Base-by-base conservation (phyloP, 2,329 filamentous ascomycete genomes). In the Raffaelea albimanens region DNA sequence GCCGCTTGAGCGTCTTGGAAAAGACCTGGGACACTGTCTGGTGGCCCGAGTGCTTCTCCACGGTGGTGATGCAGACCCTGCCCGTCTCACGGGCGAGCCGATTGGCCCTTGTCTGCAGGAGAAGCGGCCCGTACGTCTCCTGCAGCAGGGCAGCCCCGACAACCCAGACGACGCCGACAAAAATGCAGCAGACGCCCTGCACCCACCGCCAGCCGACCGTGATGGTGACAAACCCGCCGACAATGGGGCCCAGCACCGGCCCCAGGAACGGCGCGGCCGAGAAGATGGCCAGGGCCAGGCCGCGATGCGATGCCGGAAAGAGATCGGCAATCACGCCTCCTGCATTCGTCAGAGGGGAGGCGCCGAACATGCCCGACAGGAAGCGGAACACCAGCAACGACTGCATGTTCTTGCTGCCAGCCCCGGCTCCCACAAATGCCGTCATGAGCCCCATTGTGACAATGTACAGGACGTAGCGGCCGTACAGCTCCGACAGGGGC, bases 191-290 rank as follows among this genome's bases (percentile, higher is more conserved):
- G 7, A 38, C 34, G 18, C 34, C 34, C 34, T 38, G 34, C 11
- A 36, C 18, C 77, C 77, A 82, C 25, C 75, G 66, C 72, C 80
- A 84, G 18, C 67, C 70, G 11, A 70, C 72, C 50, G 71, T 74
- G 52, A 80, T 65, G 50, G 80, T 78, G 48, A 83, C 75, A 54
- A 81, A 82, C 2, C 79, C 79, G 11, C 78, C 80, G 21, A 71
- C 59, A 3, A 66, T 52, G 1, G 64, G 64, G 1, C 63, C 64
- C 14, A 65, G 49, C 2, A 59, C 58, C 1, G 63, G 58, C 66
- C 80, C 53, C n/a, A 41, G 62, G 1, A 36, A 77, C 70, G 45
- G 79, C 80, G 44, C 46, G 8, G 40, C 31, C 20, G n/a, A 31
- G 16, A 29, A 47, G n/a, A 47, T 14, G 20, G 25, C 16, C 20